Evolutionary conservation across 441 rosid genomes (phyloP).

Genomic region (Macaranga tanarius): DNA sequence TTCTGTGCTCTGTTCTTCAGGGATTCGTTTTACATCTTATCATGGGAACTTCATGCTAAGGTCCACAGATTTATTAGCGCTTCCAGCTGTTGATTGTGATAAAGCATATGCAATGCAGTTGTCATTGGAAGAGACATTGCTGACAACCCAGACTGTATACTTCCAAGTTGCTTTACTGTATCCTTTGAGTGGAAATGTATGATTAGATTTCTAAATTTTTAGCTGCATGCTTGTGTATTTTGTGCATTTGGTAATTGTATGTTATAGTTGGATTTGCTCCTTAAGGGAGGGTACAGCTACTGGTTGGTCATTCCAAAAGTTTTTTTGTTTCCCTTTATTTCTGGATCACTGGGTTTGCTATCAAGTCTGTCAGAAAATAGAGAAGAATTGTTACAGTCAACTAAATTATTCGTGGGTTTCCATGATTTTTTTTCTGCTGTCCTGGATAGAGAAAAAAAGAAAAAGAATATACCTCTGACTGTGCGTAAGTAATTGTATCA

Average conservation of each 20-base stretch:
- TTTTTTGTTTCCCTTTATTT: background rate
- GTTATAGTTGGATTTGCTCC: background rate
- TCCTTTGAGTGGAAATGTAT: conserved; percentile 50
- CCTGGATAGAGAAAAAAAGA: background rate
- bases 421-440: background rate
- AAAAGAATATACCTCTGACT: background rate
- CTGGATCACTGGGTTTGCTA: background rate
- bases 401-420: background rate
- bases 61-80: conserved; percentile 93
- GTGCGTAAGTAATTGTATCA: background rate
- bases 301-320: background rate
- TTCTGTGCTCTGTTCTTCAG: conserved; percentile 41
- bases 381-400: conserved; percentile 1
- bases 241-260: background rate
- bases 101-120: conserved; percentile 99
- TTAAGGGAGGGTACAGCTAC: background rate
- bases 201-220: background rate
- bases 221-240: background rate
- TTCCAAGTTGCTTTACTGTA: conserved; percentile 99
- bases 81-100: conserved; percentile 99
- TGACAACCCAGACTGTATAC: conserved; percentile 82
- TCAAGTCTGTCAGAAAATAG: conserved; percentile 2
- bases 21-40: conserved; percentile 88
- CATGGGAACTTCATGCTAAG: conserved; percentile 99
- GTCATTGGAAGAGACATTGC: conserved; percentile 87